phyloP scores from a whole-genome alignment of 1,139 yeast genomes.

The Saccharomyces pastorianus region DNA sequence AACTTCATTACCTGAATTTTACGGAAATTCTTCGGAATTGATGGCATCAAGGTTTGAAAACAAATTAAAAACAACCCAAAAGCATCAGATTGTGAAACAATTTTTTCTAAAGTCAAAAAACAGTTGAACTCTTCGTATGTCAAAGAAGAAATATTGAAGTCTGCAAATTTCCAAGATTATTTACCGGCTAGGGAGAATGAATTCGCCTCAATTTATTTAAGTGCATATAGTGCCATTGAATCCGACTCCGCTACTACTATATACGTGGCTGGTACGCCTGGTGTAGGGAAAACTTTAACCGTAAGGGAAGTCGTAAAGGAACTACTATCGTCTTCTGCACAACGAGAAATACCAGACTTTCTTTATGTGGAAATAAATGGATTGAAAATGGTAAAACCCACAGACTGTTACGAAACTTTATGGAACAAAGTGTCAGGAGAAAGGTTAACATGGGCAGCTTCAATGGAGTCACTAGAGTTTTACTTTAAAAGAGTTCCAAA shows the following conservation, averaged over 20 bases:
- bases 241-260: slow-evolving; percentile 74
- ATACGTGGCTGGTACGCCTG: slow-evolving; percentile 95
- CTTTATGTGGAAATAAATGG: slow-evolving; percentile 86
- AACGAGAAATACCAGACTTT: slow-evolving; percentile 49
- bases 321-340: slow-evolving; percentile 40
- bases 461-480: slow-evolving; percentile 49
- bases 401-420: slow-evolving; percentile 71
- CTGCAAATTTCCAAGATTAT: slow-evolving; percentile 24
- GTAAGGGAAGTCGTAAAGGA: slow-evolving; percentile 77
- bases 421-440: slow-evolving; percentile 71
- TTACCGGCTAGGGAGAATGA: slow-evolving; percentile 88
- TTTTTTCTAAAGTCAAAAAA: slow-evolving; percentile 30
- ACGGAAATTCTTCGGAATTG: slow-evolving; percentile 19
- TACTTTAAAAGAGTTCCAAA: slow-evolving; percentile 37
- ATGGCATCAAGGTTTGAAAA: slow-evolving; percentile 25
- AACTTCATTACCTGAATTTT: slow-evolving; percentile 23
- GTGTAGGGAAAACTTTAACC: slow-evolving; percentile 95
- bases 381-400: slow-evolving; percentile 73
- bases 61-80: slow-evolving; percentile 22
- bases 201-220: slow-evolving; percentile 61
- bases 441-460: slow-evolving; percentile 54
- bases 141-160: slow-evolving; percentile 27
- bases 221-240: slow-evolving; percentile 67
- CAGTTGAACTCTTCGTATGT: slow-evolving; percentile 30
- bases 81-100: slow-evolving; percentile 28